Evolutionary conservation across 768 basidiomycete genomes (phyloP).

Genomic region (Mrakia hoshinonis): DNA sequence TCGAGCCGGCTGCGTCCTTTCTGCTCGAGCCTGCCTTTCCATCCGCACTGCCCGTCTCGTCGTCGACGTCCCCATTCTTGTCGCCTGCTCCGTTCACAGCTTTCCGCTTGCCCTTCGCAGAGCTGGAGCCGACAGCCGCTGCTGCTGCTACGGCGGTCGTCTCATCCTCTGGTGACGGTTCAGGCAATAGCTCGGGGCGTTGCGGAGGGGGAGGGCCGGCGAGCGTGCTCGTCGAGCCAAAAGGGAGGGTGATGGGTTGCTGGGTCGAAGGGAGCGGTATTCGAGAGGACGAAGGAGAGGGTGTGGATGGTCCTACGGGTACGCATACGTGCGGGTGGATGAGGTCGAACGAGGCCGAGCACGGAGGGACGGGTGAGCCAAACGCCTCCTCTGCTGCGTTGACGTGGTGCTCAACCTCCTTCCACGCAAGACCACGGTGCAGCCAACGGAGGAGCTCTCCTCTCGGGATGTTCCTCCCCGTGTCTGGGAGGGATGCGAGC

Average conservation of each 20-base stretch:
- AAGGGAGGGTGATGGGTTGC: not conserved
- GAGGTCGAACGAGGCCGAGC: not conserved
- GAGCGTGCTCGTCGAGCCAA: not conserved
- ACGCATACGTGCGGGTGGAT: slow-evolving; percentile 18
- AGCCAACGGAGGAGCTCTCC: slow-evolving; percentile 28
- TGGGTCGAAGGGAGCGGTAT: not conserved
- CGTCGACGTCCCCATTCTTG: not conserved
- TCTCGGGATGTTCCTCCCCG: slow-evolving; percentile 8
- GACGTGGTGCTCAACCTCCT: slow-evolving; percentile 27
- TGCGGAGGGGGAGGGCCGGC: slow-evolving; percentile 6
- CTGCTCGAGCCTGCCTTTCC: not conserved
- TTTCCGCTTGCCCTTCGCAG: slow-evolving; percentile 10
- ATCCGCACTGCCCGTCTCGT: not conserved
- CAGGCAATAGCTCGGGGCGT: slow-evolving; percentile 17
- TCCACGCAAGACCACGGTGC: slow-evolving; percentile 25
- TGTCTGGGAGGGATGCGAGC: slow-evolving; percentile 17
- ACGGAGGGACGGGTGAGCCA: not conserved
- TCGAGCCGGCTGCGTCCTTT: slow-evolving; percentile 13
- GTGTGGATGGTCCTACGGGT: slow-evolving; percentile 7
- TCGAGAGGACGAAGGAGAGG: slow-evolving; percentile 12
- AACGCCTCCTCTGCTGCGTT: not conserved
- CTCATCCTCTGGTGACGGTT: slow-evolving; percentile 8
- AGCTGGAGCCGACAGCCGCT: not conserved
- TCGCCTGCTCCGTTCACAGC: not conserved
- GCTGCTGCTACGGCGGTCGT: not conserved